A percentile compares a stretch with the other conserved stretches of the same genome.
phyloP scores from a whole-genome alignment of 2,329 filamentous ascomycete genomes.

The Cordyceps farinosa region DNA sequence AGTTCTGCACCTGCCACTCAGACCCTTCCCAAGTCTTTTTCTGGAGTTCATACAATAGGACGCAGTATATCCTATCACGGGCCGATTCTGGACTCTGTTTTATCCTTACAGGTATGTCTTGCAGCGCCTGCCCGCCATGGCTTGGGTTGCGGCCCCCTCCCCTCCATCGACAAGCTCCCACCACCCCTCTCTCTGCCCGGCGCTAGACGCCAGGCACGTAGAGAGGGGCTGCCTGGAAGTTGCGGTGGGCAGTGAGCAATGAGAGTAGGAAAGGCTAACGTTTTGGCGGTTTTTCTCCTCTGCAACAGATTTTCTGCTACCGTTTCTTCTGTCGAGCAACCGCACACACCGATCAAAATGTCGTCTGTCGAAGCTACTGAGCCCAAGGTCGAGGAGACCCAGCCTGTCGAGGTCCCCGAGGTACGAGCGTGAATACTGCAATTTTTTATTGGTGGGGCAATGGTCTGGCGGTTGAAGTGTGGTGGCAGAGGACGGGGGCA shows the following conservation, averaged over 20 bases:
- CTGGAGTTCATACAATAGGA: neutral
- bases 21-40: neutral
- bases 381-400: slow-evolving; percentile 52
- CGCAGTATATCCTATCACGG: slow-evolving; percentile 2
- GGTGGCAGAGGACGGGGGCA: neutral
- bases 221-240: slow-evolving; percentile 14
- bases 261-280: slow-evolving; percentile 11
- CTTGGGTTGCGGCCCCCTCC: neutral
- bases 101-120: slow-evolving; percentile 2
- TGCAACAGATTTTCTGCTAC: slow-evolving; percentile 6
- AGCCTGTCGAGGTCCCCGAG: slow-evolving; percentile 29
- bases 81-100: neutral
- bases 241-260: slow-evolving; percentile 15
- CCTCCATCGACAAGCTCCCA: slow-evolving; percentile 13
- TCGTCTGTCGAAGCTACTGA: slow-evolving; percentile 49
- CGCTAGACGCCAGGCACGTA: slow-evolving; percentile 9
- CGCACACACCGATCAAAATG: slow-evolving; percentile 36
- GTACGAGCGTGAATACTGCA: slow-evolving; percentile 23
- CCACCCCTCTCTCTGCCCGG: slow-evolving; percentile 5
- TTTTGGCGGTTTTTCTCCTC: neutral
- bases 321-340: slow-evolving; percentile 7
- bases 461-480: neutral
- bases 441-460: slow-evolving; percentile 6
- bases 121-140: neutral
- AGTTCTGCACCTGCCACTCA: slow-evolving; percentile 15